phyloP scores from a whole-genome alignment of 108 stramenopile genomes.

The Cyclotella kingstonii region DNA sequence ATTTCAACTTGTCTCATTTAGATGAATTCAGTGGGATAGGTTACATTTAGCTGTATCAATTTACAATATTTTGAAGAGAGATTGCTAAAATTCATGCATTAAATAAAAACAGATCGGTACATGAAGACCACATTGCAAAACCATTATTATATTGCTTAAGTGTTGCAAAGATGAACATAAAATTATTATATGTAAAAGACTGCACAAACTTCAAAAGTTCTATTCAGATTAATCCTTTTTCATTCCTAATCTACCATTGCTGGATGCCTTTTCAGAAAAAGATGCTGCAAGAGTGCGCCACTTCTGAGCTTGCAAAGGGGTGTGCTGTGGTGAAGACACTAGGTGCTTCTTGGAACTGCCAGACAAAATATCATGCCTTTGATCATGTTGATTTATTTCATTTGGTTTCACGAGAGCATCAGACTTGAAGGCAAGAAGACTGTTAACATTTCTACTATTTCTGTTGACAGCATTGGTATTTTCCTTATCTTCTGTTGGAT shows the following conservation, averaged over 20 bases:
- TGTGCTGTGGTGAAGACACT: constrained; percentile 30
- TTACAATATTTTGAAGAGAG: no score
- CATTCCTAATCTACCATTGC: constrained; percentile 6
- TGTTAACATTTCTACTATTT: background rate
- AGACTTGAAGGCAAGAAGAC: constrained; percentile 22
- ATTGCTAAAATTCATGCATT: no score
- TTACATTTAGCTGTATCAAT: no score
- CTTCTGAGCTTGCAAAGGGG: constrained; percentile 51
- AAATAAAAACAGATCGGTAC: no score
- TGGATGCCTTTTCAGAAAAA: constrained; percentile 4
- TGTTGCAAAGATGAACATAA: no score
- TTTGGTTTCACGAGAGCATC: constrained; percentile 32
- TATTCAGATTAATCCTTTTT: constrained; percentile 9
- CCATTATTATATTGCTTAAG: no score
- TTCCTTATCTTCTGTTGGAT: constrained; percentile 8
- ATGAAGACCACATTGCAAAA: no score
- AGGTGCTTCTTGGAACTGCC: background rate
- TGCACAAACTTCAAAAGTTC: no score
- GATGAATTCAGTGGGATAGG: no score
- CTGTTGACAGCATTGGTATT: background rate
- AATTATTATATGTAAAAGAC: no score
- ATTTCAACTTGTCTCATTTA: no score
- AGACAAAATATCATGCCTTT: background rate
- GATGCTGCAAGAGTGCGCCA: constrained; percentile 64
- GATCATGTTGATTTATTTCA: constrained; percentile 31